Conservation (phyloP, 2,329 filamentous ascomycete species). For the Aspergillus japonicus region DNA sequence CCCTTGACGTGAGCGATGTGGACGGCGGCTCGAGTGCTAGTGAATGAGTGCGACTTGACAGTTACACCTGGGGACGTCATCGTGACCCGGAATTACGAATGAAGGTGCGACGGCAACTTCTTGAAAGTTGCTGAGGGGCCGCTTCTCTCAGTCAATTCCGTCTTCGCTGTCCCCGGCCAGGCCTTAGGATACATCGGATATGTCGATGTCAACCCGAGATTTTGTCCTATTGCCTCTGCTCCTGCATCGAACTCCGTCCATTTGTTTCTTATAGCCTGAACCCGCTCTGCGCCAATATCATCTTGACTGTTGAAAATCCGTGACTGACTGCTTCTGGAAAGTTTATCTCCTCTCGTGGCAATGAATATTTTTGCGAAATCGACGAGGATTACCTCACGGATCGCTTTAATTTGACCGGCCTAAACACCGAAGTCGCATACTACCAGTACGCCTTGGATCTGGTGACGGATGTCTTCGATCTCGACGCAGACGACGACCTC, state of each 20-base stretch:
- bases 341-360: constrained; percentile 97
- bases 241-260: not conserved
- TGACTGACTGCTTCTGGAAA: constrained; percentile 41
- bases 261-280: no score
- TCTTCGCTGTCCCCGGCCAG: not conserved
- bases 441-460: constrained; percentile 98
- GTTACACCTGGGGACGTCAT: not conserved
- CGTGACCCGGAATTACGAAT: no score
- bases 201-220: not conserved
- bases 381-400: constrained; percentile 98
- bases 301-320: constrained; percentile 5
- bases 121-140: not conserved
- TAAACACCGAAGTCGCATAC: constrained; percentile 97
- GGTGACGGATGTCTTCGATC: constrained; percentile 96
- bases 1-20: constrained; percentile 7
- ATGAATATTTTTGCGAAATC: constrained; percentile 99
- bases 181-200: not conserved
- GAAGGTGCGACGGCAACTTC: not conserved
- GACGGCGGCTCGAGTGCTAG: constrained; percentile 8
- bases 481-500: constrained; percentile 98
- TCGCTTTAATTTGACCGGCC: constrained; percentile 93
- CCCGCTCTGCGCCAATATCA: not conserved
- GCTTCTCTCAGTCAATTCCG: not conserved
- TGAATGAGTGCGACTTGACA: constrained; percentile 2
- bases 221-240: not conserved